Percentiles rank a stretch among this genome's conserved stretches.
phyloP scores from a whole-genome alignment of 306 rosid species.

The Psophocarpus tetragonolobus region DNA sequence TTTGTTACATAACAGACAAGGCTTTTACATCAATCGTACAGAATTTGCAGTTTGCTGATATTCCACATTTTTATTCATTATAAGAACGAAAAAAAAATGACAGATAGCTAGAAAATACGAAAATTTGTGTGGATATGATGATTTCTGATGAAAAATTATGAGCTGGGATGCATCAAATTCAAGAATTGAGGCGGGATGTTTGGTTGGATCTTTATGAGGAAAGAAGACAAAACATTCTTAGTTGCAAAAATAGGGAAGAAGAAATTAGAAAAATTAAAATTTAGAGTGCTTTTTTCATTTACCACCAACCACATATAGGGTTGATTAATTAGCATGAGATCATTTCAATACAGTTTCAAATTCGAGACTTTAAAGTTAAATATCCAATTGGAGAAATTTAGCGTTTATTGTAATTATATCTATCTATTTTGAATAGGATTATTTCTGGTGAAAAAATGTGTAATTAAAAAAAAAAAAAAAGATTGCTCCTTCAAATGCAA shows the following conservation, averaged over 20 bases:
- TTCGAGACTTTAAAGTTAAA: no score
- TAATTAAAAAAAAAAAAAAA: no score
- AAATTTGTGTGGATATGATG: not conserved
- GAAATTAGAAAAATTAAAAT: not conserved
- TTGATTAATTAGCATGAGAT: no score
- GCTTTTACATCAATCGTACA: not conserved
- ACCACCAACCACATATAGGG: no score
- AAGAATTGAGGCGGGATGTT: constrained; percentile 18
- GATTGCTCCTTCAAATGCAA: not conserved
- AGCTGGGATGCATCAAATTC: not conserved
- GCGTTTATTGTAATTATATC: no score
- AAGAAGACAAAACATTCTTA: not conserved
- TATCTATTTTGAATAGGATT: no score
- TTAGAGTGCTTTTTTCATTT: no score
- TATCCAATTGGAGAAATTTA: no score
- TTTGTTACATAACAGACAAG: not conserved
- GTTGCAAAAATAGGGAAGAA: not conserved
- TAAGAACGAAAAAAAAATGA: not conserved
- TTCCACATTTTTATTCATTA: not conserved
- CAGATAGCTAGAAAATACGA: not conserved
- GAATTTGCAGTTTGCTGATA: not conserved
- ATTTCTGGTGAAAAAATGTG: no score
- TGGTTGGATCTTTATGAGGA: not conserved
- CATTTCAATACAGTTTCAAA: no score
- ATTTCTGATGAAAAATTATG: not conserved